Percentiles rank a stretch among this genome's conserved stretches.
These are phyloP conservation scores for Apium graveolens DNA, from an alignment of 129 eudicot species.

Conservation along the genomic window DNA sequence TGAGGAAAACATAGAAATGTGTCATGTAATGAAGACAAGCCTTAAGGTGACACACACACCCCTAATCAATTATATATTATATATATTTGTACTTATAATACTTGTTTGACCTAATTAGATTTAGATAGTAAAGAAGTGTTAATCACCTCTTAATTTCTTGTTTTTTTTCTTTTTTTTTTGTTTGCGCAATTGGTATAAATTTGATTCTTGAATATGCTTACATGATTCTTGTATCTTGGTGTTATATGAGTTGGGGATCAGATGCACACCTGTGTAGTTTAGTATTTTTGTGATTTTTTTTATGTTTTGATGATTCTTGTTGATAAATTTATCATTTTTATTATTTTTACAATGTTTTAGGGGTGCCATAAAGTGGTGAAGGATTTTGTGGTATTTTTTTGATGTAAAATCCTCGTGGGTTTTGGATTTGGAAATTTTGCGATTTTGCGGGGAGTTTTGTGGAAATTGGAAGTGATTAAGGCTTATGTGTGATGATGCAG, in stretches of 20 bases:
- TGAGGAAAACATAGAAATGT: not conserved
- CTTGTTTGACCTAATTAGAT: not conserved
- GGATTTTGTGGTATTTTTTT: not conserved
- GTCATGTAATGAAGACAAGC: not conserved
- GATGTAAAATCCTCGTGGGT: not conserved
- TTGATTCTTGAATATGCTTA: not conserved
- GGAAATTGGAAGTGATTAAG: not conserved
- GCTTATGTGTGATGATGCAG: constrained; percentile 21
- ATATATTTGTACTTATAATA: not conserved
- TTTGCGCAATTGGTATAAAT: not conserved
- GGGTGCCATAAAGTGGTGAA: not conserved
- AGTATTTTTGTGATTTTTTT: not conserved
- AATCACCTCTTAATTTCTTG: not conserved
- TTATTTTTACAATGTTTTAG: too few relatives aligned
- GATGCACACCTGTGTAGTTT: not conserved
- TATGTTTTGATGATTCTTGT: not conserved
- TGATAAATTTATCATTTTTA: not conserved
- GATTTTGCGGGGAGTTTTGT: not conserved
- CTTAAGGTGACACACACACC: not conserved
- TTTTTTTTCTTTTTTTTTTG: not conserved
- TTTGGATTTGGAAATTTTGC: not conserved
- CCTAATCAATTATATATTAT: not conserved
- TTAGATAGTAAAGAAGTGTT: not conserved
- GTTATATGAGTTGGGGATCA: not conserved
- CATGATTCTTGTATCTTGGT: not conserved